Percentiles rank a stretch among this genome's conserved stretches.
Evolutionary conservation across 306 rosid species (phyloP).

Genomic region (Luffa aegyptiaca): DNA sequence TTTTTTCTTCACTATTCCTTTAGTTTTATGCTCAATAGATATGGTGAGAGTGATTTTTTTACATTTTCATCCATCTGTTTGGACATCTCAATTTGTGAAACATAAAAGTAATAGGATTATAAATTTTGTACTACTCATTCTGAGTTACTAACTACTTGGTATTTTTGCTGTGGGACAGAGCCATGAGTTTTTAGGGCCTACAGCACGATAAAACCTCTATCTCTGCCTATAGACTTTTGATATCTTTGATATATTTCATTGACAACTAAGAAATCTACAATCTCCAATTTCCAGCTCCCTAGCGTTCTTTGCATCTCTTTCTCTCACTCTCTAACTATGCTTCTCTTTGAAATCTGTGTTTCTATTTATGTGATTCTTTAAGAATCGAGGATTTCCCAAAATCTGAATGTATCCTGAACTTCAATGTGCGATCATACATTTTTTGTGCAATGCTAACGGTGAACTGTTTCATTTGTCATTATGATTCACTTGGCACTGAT

Average conservation of each 20-base stretch:
- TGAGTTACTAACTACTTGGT: background rate
- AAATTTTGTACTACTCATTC: background rate
- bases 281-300: background rate
- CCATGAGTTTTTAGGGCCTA: background rate
- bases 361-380: background rate
- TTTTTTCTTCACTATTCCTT: slow-evolving; percentile 3
- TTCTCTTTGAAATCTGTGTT: background rate
- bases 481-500: background rate
- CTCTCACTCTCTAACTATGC: background rate
- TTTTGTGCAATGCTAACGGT: background rate
- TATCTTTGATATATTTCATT: background rate
- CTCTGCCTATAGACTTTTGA: background rate
- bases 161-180: background rate
- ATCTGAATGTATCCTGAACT: background rate
- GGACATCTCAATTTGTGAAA: background rate
- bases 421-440: background rate
- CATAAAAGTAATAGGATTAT: background rate
- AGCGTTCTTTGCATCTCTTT: background rate
- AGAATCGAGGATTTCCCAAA: background rate
- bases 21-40: slow-evolving; percentile 77
- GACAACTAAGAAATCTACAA: background rate
- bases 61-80: background rate
- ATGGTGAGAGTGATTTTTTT: background rate
- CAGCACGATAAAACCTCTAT: background rate
- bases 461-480: background rate